These are phyloP conservation scores for Xylaria flabelliformis DNA, from an alignment of 495 filamentous ascomycete species.

Conservation along the genomic window DNA sequence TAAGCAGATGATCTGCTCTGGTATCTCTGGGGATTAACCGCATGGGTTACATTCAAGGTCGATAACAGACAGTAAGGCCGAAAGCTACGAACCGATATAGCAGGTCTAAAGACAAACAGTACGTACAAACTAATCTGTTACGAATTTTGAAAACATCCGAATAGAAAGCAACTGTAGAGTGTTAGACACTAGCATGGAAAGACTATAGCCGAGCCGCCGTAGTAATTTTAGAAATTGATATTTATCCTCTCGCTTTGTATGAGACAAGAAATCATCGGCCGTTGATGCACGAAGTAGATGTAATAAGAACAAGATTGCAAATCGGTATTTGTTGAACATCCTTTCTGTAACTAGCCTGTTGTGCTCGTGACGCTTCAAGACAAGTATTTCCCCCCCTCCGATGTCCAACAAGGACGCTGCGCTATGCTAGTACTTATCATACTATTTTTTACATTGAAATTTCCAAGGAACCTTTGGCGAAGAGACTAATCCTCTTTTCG, in stretches of 20 bases:
- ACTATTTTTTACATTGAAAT: neutral
- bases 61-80: neutral
- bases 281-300: neutral
- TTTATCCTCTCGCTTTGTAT: neutral
- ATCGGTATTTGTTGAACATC: neutral
- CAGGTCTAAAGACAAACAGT: constrained; percentile 4
- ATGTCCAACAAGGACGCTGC: neutral
- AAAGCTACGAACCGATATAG: neutral
- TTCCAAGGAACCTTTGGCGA: neutral
- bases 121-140: neutral
- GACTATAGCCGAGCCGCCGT: constrained; percentile 2
- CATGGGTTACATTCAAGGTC: neutral
- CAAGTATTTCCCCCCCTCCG: neutral
- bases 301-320: neutral
- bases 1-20: constrained; percentile 1
- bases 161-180: neutral
- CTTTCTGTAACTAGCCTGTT: neutral
- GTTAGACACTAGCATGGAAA: neutral
- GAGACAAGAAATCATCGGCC: neutral
- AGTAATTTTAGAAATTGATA: neutral
- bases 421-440: neutral
- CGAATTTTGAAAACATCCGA: neutral
- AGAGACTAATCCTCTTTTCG: neutral
- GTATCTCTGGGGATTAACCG: neutral
- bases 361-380: neutral